These are phyloP conservation scores for Hypoxylon sp. DNA, from an alignment of 2,329 filamentous ascomycete genomes.

Conservation along the genomic window DNA sequence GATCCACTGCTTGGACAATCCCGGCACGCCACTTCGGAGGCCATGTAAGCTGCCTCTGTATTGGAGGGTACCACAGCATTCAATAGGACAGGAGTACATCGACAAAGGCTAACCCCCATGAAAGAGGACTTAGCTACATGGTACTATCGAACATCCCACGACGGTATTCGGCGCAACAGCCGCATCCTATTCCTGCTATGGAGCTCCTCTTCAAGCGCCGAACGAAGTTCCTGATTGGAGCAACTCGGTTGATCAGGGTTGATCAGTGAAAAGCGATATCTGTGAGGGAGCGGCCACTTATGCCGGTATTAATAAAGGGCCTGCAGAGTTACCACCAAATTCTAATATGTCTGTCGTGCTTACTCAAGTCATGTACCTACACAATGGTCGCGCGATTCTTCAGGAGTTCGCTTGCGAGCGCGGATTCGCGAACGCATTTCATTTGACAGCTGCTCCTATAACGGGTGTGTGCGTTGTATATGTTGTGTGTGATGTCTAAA, in stretches of 20 bases:
- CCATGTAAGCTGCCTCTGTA: conserved; percentile 50
- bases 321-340: conserved; percentile 42
- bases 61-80: conserved; percentile 52
- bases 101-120: conserved; percentile 15
- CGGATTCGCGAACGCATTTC: conserved; percentile 34
- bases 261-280: conserved; percentile 50
- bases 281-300: conserved; percentile 46
- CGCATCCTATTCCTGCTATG: conserved; percentile 41
- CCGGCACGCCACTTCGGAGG: conserved; percentile 50
- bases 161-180: conserved; percentile 49
- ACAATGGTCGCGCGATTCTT: conserved; percentile 23
- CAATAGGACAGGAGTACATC: conserved; percentile 40
- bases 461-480: conserved; percentile 29
- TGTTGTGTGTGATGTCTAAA: conserved; percentile 40
- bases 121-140: conserved; percentile 8
- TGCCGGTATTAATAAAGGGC: conserved; percentile 51
- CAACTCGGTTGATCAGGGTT: conserved; percentile 49
- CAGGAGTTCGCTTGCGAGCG: conserved; percentile 32
- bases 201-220: conserved; percentile 17
- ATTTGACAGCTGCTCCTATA: conserved; percentile 33
- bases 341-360: conserved; percentile 32
- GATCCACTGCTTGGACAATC: conserved; percentile 50
- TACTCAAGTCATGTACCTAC: conserved; percentile 43
- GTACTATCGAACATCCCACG: conserved; percentile 32
- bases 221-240: conserved; percentile 47